phyloP scores from a whole-genome alignment of 768 basidiomycete genomes.

The Macrolepiota albuminosa region DNA sequence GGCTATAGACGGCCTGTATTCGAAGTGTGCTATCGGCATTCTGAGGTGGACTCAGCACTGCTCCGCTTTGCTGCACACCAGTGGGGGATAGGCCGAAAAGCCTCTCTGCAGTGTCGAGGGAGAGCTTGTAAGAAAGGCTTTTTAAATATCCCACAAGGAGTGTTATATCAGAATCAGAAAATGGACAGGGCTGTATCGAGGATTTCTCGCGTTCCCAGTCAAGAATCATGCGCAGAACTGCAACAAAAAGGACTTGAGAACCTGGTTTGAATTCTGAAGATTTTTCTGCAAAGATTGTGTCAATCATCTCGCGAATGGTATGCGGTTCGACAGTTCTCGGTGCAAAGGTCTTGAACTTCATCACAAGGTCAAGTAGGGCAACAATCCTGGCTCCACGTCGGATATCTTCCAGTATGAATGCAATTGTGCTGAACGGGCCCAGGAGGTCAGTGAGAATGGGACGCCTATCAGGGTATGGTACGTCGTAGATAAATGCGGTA shows the following conservation, averaged over 20 bases:
- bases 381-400: neutral
- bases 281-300: neutral
- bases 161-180: slow-evolving; percentile 3
- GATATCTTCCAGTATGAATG: slow-evolving; percentile 4
- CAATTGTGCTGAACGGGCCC: slow-evolving; percentile 1
- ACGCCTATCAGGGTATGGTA: neutral
- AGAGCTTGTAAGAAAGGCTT: neutral
- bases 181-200: neutral
- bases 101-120: slow-evolving; percentile 1
- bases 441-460: slow-evolving; percentile 3
- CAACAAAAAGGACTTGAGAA: slow-evolving; percentile 2
- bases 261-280: neutral
- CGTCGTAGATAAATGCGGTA: neutral
- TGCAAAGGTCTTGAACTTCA: slow-evolving; percentile 2
- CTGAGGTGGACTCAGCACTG: neutral
- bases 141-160: neutral
- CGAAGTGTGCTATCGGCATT: neutral
- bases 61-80: neutral
- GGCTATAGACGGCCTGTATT: neutral
- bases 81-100: neutral
- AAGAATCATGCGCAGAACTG: neutral
- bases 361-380: neutral
- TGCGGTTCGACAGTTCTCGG: neutral
- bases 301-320: neutral
- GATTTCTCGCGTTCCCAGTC: slow-evolving; percentile 3